Conservation (phyloP, 2,329 filamentous ascomycete species). For the Colletotrichum musae region DNA sequence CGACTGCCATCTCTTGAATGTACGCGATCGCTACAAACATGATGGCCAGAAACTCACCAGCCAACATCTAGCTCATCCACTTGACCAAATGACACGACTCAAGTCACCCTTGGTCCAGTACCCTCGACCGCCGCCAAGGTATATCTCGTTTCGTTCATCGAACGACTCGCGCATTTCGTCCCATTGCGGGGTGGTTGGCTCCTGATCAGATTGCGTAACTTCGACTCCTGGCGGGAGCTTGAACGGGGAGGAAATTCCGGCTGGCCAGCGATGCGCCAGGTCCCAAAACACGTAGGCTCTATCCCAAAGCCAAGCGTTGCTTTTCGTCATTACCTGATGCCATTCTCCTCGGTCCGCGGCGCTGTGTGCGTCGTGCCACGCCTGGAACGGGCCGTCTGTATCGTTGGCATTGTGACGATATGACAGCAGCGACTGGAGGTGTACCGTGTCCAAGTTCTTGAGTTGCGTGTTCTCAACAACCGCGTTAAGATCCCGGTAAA, state of each 20-base stretch:
- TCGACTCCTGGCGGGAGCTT: too few species aligned
- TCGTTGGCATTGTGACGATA: too few species aligned
- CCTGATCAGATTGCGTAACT: too few species aligned
- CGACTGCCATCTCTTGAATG: too few species aligned
- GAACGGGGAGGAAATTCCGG: too few species aligned
- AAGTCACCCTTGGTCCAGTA: slow-evolving; percentile 11
- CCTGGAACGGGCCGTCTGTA: not conserved
- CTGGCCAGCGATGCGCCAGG: not conserved
- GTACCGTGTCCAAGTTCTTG: too few species aligned
- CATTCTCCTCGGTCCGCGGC: not conserved
- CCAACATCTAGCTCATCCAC: too few species aligned
- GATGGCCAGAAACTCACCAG: too few species aligned
- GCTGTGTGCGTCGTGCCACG: not conserved
- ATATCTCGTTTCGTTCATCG: slow-evolving; percentile 1
- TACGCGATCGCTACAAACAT: too few species aligned
- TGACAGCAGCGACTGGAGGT: too few species aligned
- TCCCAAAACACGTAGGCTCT: slow-evolving; percentile 6
- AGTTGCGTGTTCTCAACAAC: too few species aligned
- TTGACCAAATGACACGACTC: not conserved
- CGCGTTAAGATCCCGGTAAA: too few species aligned
- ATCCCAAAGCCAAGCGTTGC: not conserved
- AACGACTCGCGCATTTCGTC: slow-evolving; percentile 7
- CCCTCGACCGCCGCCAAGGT: not conserved
- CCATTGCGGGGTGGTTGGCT: not conserved
- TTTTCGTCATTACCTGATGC: not conserved